Evolutionary conservation across 495 filamentous ascomycete species (phyloP).

Genomic region (Tuber aestivum): DNA sequence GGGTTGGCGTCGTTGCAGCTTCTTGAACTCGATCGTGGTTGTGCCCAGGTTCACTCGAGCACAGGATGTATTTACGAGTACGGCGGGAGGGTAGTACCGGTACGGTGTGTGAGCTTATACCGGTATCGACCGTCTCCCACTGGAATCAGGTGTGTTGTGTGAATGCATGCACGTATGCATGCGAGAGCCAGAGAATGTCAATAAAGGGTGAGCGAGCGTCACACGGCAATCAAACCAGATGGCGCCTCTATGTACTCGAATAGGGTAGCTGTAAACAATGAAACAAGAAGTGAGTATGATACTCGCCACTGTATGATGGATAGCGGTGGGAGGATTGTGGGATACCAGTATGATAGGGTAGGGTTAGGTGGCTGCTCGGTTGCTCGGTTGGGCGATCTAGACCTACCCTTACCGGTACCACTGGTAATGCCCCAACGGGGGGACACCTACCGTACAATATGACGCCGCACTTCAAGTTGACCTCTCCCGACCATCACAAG

Average conservation of each 20-base stretch:
- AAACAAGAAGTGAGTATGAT: neutral
- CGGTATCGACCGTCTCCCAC: neutral
- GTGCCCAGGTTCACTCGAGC: neutral
- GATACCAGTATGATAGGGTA: neutral
- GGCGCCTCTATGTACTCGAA: neutral
- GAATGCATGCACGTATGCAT: neutral
- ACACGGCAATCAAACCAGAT: neutral
- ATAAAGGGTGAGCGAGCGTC: neutral
- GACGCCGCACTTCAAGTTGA: neutral
- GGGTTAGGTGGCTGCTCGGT: neutral
- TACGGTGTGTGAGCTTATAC: neutral
- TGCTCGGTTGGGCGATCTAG: neutral
- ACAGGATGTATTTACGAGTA: constrained; percentile 1
- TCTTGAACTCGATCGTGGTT: neutral
- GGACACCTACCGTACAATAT: neutral
- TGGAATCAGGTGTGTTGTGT: neutral
- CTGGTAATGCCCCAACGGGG: too few species aligned
- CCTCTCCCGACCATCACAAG: neutral
- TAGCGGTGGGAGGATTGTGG: neutral
- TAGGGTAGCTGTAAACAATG: neutral
- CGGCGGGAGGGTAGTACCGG: neutral
- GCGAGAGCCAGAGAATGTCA: neutral
- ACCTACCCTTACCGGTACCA: neutral
- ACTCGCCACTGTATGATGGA: too few species aligned
- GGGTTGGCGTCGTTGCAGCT: neutral